Evolutionary conservation across 2,329 filamentous ascomycete species (phyloP), one percentile per base, ranked within the genome.

Genomic region (Sporothrix euskadiensis): DNA sequence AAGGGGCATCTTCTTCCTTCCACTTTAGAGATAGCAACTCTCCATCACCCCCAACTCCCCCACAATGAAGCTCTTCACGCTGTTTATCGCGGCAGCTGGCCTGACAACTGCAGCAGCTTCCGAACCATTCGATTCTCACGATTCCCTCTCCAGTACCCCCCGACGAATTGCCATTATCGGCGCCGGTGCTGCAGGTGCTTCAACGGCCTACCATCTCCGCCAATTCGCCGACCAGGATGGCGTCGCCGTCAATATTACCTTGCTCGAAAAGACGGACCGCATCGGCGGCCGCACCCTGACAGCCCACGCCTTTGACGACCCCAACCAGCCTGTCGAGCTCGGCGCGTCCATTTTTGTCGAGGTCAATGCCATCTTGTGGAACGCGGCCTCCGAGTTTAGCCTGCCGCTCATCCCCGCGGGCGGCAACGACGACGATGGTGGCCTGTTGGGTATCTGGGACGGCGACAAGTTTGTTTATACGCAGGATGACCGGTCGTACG

Each of bases 321-420:
- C 90, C 1, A 76, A 83, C 0, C 84, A 90, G 54, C 91, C 92
- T 0, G 88, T 97, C 49, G 96, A 99, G 81, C 85, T 98, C 0
- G 96, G 96, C 19, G 96, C 92, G 12, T 95, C 92, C 75, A 97
- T 98, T 78, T 99, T 98, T 80, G 93, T 98, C 61, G 81, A 91
- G 68, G 88, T 92, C 59, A 99, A 98, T 79, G 85, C 89, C 54
- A 97, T 97, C 78, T 87, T 99, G 54, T 88, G 90, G 78, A 90
- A 92, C 72, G 92, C 94, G 0, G 90, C 88, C 8, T 82, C 87
- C 44, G 85, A 88, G 16, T 94, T 97, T 79, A 88, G 88, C n/a
- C 88, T 99, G 3, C 83, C 84, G 0, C 83, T 89, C 1, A 83
- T 80, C n/a, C 82, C 82, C 10, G 82, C 81, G 1, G 69, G 44